phyloP scores from a whole-genome alignment of 164 flowering plant genomes.

The Houttuynia cordata region DNA sequence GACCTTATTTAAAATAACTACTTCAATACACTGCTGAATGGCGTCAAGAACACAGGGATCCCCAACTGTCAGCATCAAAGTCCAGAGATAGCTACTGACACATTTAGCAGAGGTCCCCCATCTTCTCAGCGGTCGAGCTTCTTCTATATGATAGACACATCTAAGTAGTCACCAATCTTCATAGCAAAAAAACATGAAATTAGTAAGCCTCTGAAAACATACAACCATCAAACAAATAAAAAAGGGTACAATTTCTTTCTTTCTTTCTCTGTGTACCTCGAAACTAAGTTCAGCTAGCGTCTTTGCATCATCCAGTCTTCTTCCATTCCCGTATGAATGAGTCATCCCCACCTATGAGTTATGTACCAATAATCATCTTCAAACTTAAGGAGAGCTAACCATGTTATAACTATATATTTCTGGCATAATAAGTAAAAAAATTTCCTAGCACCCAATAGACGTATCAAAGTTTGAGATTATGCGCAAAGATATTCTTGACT shows the following conservation, averaged over 20 bases:
- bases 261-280: constrained; percentile 34
- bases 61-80: background rate
- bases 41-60: too few relatives aligned
- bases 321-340: constrained; percentile 49
- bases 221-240: background rate
- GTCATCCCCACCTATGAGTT: constrained; percentile 69
- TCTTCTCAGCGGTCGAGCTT: background rate
- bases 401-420: too few relatives aligned
- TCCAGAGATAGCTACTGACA: background rate
- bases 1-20: too few relatives aligned
- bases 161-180: constrained; percentile 93
- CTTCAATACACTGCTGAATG: too few relatives aligned
- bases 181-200: background rate
- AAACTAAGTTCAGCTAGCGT: constrained; percentile 67
- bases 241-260: background rate
- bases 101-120: background rate
- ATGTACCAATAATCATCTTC: too few relatives aligned
- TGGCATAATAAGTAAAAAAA: background rate
- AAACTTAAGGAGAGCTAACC: background rate
- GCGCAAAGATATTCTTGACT: too few relatives aligned
- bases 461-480: too few relatives aligned
- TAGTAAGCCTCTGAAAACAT: background rate
- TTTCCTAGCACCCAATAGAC: background rate
- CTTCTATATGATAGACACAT: constrained; percentile 65
- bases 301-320: constrained; percentile 54